Evolutionary conservation across 805 yeast species (phyloP).

Genomic region (Myxozyma monticola): DNA sequence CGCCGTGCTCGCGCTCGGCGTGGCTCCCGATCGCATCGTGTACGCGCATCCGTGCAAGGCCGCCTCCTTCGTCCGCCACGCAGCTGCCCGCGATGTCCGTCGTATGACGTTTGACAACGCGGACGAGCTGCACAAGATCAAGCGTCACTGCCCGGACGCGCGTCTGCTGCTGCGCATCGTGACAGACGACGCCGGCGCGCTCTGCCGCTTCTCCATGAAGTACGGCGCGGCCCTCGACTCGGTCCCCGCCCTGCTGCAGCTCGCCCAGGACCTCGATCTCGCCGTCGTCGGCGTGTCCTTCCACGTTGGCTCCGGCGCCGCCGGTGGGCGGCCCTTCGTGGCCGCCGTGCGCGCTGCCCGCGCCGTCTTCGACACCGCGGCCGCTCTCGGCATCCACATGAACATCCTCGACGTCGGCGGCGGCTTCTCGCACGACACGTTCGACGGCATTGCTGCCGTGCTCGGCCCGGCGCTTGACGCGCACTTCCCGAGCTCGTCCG

Average conservation of each 20-base stretch:
- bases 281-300: constrained; percentile 83
- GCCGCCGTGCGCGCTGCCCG: constrained; percentile 75
- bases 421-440: constrained; percentile 69
- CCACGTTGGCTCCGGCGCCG: constrained; percentile 95
- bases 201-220: constrained; percentile 82
- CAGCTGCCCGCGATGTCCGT: constrained; percentile 55
- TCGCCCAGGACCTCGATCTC: constrained; percentile 62
- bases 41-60: constrained; percentile 96
- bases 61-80: constrained; percentile 74
- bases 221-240: constrained; percentile 73
- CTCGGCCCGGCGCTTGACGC: constrained; percentile 56
- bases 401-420: constrained; percentile 84
- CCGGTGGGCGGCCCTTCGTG: constrained; percentile 62
- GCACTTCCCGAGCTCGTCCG: constrained; percentile 60
- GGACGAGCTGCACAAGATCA: constrained; percentile 78
- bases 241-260: constrained; percentile 55
- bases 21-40: constrained; percentile 65
- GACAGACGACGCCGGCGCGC: constrained; percentile 86
- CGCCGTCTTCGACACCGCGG: constrained; percentile 62
- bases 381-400: constrained; percentile 50
- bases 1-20: constrained; percentile 59
- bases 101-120: constrained; percentile 87
- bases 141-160: constrained; percentile 65
- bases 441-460: constrained; percentile 57
- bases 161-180: constrained; percentile 74